phyloP scores from a whole-genome alignment of 2,329 filamentous ascomycete genomes.

The Chalaropsis ovoidea region DNA sequence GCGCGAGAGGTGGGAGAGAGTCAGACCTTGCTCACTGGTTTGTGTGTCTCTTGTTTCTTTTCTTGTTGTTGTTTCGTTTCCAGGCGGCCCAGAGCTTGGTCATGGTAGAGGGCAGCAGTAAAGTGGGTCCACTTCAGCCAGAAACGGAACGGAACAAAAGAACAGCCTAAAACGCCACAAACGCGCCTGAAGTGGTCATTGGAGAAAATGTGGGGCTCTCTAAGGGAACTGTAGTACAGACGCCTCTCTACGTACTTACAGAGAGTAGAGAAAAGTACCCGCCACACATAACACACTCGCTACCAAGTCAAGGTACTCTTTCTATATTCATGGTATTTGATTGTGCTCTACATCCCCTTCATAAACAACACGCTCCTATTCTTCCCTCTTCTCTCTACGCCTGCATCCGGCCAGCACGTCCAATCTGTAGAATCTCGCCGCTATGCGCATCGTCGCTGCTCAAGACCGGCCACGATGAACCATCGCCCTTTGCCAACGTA shows the following conservation, averaged over 20 bases:
- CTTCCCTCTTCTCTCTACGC: constrained; percentile 2
- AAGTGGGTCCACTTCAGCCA: background rate
- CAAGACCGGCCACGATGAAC: constrained; percentile 73
- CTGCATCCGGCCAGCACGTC: constrained; percentile 54
- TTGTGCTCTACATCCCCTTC: background rate
- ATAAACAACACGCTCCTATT: background rate
- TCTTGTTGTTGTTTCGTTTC: background rate
- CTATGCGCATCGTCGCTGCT: constrained; percentile 60
- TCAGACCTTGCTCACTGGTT: background rate
- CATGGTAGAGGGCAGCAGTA: background rate
- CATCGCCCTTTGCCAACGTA: constrained; percentile 60
- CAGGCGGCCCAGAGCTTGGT: background rate
- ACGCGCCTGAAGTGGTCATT: too few species aligned
- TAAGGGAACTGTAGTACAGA: too few species aligned
- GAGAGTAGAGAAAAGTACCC: too few species aligned
- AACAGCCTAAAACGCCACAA: too few species aligned
- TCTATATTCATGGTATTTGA: constrained; percentile 9
- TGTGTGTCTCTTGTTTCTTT: background rate
- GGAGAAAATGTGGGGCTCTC: too few species aligned
- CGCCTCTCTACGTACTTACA: too few species aligned
- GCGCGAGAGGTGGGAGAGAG: background rate
- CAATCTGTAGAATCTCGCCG: constrained; percentile 80
- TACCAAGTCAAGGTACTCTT: background rate
- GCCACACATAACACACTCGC: too few species aligned
- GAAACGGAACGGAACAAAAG: background rate